phyloP scores from a whole-genome alignment of 805 yeast species.

The Candida tammaniensis region DNA sequence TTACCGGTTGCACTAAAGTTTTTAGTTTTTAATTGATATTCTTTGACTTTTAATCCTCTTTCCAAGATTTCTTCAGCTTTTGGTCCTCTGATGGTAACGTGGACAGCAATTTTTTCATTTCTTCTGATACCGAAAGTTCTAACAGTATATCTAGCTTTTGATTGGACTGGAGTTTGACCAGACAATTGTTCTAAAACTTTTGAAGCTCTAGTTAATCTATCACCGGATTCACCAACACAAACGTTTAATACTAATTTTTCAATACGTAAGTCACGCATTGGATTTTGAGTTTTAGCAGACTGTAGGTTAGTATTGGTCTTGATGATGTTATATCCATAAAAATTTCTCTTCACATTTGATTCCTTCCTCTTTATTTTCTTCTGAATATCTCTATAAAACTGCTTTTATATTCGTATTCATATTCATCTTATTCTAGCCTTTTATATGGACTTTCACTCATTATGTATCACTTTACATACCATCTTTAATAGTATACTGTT shows the following conservation, averaged over 20 bases:
- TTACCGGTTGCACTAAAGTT: slow-evolving; percentile 99
- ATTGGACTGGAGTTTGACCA: slow-evolving; percentile 99
- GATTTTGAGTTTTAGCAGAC: slow-evolving; percentile 60
- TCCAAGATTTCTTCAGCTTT: slow-evolving; percentile 93
- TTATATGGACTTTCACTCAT: background rate
- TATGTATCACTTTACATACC: slow-evolving; percentile 1
- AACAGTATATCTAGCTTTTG: slow-evolving; percentile 99
- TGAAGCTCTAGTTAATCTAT: slow-evolving; percentile 99
- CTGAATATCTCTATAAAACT: background rate
- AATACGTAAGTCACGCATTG: slow-evolving; percentile 98
- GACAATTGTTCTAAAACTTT: slow-evolving; percentile 99
- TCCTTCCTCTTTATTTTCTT: background rate
- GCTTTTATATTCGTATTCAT: too few relatives aligned
- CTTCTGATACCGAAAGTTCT: slow-evolving; percentile 99
- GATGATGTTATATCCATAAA: background rate
- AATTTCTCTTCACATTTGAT: background rate
- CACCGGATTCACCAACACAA: slow-evolving; percentile 99
- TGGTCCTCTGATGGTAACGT: slow-evolving; percentile 99
- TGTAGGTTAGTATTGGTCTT: slow-evolving; percentile 11
- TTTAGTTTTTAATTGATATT: slow-evolving; percentile 90
- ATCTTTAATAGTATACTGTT: slow-evolving; percentile 1
- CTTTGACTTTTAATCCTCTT: slow-evolving; percentile 99
- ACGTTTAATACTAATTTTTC: slow-evolving; percentile 99
- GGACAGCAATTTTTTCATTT: slow-evolving; percentile 99
- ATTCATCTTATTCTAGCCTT: too few relatives aligned